These are phyloP conservation scores for Quercus glauca DNA, from an alignment of 306 rosid species.

Conservation along the genomic window DNA sequence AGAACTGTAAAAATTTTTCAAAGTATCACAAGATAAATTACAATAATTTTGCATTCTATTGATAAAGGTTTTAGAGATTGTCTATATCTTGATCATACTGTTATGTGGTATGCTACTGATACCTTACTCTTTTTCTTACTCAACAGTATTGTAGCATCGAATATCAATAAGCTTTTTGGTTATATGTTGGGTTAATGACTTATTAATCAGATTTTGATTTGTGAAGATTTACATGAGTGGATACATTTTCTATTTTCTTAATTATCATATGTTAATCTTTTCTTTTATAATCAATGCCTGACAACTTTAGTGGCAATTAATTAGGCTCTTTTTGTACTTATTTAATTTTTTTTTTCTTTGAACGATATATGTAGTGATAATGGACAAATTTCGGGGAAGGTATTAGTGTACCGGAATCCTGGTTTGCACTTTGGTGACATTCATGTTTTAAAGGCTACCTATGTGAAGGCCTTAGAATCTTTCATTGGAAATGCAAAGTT, in stretches of 20 bases:
- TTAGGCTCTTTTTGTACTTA: background rate
- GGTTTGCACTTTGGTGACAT: constrained; percentile 85
- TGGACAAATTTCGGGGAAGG: constrained; percentile 67
- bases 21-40: no score
- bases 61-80: no score
- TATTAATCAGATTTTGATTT: background rate
- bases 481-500: constrained; percentile 62
- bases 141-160: no score
- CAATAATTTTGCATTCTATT: no score
- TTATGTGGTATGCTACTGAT: background rate
- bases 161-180: no score
- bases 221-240: background rate
- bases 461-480: constrained; percentile 43
- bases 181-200: background rate
- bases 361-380: constrained; percentile 37
- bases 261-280: background rate
- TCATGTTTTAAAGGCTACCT: constrained; percentile 55
- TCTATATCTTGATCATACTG: no score
- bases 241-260: background rate
- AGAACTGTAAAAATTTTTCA: no score
- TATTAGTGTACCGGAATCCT: constrained; percentile 76
- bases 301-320: background rate
- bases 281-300: background rate
- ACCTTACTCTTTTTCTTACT: background rate
- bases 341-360: background rate